Conservation (phyloP, 352 stramenopile species). For the Phytophthora podocarpi region DNA sequence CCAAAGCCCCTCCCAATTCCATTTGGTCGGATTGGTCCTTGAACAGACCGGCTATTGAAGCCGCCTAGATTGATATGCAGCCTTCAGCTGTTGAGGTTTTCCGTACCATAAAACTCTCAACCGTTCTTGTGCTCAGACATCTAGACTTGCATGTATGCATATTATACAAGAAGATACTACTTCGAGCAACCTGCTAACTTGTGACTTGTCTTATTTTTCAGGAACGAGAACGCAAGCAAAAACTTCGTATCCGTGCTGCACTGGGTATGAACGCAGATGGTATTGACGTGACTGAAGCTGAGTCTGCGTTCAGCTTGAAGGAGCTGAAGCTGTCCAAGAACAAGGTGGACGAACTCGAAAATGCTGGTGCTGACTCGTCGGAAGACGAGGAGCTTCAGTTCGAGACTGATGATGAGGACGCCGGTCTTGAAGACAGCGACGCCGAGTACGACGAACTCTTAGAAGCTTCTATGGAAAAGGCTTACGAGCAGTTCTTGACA, state of each 20-base stretch:
- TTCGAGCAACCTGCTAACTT: conserved; percentile 9
- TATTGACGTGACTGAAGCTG: conserved; percentile 81
- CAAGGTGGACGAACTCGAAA: conserved; percentile 82
- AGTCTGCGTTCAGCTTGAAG: conserved; percentile 82
- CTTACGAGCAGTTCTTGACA: conserved; percentile 83
- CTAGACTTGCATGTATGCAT: conserved; percentile 23
- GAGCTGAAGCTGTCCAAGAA: conserved; percentile 78
- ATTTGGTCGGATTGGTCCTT: conserved; percentile 89
- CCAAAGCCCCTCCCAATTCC: conserved; percentile 86
- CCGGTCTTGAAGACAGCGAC: conserved; percentile 56
- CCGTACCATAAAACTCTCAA: conserved; percentile 73
- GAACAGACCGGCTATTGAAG: conserved; percentile 94
- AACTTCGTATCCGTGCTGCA: conserved; percentile 79
- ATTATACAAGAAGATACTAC: neutral
- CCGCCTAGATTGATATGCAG: conserved; percentile 84
- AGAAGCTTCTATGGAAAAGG: conserved; percentile 85
- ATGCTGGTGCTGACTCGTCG: conserved; percentile 51
- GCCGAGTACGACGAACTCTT: conserved; percentile 80
- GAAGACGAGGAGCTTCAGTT: conserved; percentile 50
- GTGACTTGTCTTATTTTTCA: conserved; percentile 26
- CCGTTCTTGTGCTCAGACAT: conserved; percentile 93
- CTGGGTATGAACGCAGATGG: conserved; percentile 86
- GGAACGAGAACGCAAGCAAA: conserved; percentile 88
- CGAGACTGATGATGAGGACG: conserved; percentile 42
- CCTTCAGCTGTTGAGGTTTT: conserved; percentile 91